Evolutionary conservation across 495 filamentous ascomycete species (phyloP).

Genomic region (Hypoxylon perforatum): DNA sequence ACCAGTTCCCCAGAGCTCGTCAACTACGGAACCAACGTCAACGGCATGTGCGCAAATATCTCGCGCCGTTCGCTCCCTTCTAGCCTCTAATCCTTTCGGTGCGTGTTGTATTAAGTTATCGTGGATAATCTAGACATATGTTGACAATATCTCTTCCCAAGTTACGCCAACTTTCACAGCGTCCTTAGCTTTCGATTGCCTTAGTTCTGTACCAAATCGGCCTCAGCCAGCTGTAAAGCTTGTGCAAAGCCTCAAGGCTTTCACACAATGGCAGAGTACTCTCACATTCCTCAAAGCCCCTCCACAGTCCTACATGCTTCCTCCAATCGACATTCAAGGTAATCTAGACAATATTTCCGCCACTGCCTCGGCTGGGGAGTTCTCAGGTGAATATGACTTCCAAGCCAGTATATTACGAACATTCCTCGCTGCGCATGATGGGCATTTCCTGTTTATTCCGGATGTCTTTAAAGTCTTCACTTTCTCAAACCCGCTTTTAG

Average conservation of each 20-base stretch:
- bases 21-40: conserved; percentile 20
- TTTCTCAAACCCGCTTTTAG: conserved; percentile 39
- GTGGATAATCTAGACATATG: neutral
- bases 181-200: conserved; percentile 43
- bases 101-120: neutral
- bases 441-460: conserved; percentile 52
- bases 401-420: conserved; percentile 55
- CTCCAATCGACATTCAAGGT: conserved; percentile 53
- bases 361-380: conserved; percentile 44
- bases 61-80: conserved; percentile 27
- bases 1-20: conserved; percentile 32
- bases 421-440: conserved; percentile 60
- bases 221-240: conserved; percentile 41
- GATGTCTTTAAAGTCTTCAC: conserved; percentile 47
- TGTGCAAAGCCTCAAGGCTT: conserved; percentile 50
- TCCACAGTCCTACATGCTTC: conserved; percentile 51
- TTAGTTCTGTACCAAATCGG: conserved; percentile 48
- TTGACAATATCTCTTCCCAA: conserved; percentile 12
- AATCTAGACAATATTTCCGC: conserved; percentile 49
- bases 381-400: conserved; percentile 63
- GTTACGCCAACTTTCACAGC: conserved; percentile 43
- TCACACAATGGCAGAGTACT: conserved; percentile 52
- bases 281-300: conserved; percentile 58
- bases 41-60: conserved; percentile 43
- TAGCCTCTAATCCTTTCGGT: conserved; percentile 38